Conservation (phyloP, 2,329 filamentous ascomycete genomes). For the Simplicillium aogashimaense region DNA sequence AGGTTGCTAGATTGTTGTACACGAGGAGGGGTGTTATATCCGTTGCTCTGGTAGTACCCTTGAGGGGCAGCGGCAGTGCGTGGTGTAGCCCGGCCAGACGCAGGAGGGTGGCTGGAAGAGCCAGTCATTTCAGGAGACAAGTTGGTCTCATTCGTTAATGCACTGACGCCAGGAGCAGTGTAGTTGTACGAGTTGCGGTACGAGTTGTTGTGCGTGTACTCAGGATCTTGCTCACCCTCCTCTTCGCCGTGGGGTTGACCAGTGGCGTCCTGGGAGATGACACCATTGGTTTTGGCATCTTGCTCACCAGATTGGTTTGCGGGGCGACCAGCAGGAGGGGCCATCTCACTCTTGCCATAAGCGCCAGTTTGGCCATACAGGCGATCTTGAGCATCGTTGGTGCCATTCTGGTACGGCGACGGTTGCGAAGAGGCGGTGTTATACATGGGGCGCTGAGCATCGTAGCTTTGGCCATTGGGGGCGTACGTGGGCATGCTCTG, state of each 20-base stretch:
- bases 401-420: slow-evolving; percentile 58
- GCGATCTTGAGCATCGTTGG: slow-evolving; percentile 48
- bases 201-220: slow-evolving; percentile 76
- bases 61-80: slow-evolving; percentile 65
- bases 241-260: slow-evolving; percentile 51
- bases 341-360: slow-evolving; percentile 84
- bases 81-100: slow-evolving; percentile 76
- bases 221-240: slow-evolving; percentile 64
- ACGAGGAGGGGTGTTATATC: slow-evolving; percentile 74
- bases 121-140: slow-evolving; percentile 74
- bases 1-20: slow-evolving; percentile 64
- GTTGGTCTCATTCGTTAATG: slow-evolving; percentile 66
- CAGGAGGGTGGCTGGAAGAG: slow-evolving; percentile 68
- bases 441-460: slow-evolving; percentile 70
- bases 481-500: slow-evolving; percentile 75
- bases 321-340: slow-evolving; percentile 59
- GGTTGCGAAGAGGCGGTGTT: slow-evolving; percentile 60
- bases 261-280: slow-evolving; percentile 43
- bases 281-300: slow-evolving; percentile 59
- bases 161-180: slow-evolving; percentile 54
- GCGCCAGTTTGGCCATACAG: slow-evolving; percentile 58
- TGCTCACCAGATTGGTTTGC: slow-evolving; percentile 50
- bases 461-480: slow-evolving; percentile 58
- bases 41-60: slow-evolving; percentile 61
- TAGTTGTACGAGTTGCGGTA: slow-evolving; percentile 78